Percentiles rank a stretch among this genome's conserved stretches.
phyloP scores from a whole-genome alignment of 768 basidiomycete genomes.

The Suillus luteus region DNA sequence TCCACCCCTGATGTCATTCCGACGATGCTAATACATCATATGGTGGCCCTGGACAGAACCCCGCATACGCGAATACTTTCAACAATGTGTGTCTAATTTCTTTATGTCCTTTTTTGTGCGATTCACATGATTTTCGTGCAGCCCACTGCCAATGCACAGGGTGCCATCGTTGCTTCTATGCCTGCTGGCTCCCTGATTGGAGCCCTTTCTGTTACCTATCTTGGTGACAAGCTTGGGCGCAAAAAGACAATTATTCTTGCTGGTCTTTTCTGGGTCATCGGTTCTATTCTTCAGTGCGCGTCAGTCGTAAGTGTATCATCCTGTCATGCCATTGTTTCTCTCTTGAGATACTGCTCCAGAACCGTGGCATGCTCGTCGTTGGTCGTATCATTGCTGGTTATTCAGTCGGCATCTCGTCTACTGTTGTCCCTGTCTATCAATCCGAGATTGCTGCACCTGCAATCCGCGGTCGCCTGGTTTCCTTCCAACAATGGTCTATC shows the following conservation, averaged over 20 bases:
- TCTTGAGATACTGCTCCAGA: constrained; percentile 33
- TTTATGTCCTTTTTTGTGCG: neutral
- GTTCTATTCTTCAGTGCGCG: constrained; percentile 72
- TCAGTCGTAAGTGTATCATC: constrained; percentile 36
- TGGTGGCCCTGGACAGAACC: constrained; percentile 22
- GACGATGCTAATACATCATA: constrained; percentile 8
- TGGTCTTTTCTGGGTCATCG: constrained; percentile 72
- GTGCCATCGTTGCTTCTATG: constrained; percentile 79
- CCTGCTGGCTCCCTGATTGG: constrained; percentile 71
- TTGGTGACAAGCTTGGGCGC: constrained; percentile 67
- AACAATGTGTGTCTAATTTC: constrained; percentile 22
- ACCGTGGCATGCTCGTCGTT: constrained; percentile 74
- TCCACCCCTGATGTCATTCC: neutral
- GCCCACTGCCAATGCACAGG: constrained; percentile 59
- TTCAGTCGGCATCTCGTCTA: constrained; percentile 66
- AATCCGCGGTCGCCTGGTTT: constrained; percentile 75
- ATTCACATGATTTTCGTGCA: constrained; percentile 18
- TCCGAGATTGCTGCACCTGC: constrained; percentile 71
- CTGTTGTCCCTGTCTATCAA: constrained; percentile 74
- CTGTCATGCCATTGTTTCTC: neutral
- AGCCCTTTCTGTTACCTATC: constrained; percentile 58
- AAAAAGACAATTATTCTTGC: constrained; percentile 67
- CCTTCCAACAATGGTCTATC: constrained; percentile 79
- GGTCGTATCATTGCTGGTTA: constrained; percentile 70
- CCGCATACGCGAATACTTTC: constrained; percentile 28